Evolutionary conservation across 1,139 yeast species (phyloP).

Genomic region (Lodderomyces theae): DNA sequence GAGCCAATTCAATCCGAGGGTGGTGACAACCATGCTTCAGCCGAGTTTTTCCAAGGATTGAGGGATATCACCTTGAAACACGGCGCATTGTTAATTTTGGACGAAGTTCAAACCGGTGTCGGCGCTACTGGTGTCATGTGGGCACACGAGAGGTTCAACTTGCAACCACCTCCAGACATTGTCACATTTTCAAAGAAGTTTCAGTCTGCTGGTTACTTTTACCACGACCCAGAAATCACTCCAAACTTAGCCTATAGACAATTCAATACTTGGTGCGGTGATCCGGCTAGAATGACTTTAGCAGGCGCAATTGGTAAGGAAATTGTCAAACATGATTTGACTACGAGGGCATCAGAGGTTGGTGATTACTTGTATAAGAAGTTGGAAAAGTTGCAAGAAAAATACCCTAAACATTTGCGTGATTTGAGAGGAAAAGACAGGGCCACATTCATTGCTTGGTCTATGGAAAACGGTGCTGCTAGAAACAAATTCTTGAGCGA

Average conservation of each 20-base stretch:
- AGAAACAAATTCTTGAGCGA: slow-evolving; percentile 59
- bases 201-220: slow-evolving; percentile 84
- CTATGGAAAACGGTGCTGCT: slow-evolving; percentile 48
- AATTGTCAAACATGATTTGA: slow-evolving; percentile 57
- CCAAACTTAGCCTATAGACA: slow-evolving; percentile 77
- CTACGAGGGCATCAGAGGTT: slow-evolving; percentile 51
- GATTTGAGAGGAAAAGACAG: slow-evolving; percentile 72
- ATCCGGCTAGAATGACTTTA: slow-evolving; percentile 73
- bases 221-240: slow-evolving; percentile 64
- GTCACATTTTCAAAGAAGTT: slow-evolving; percentile 83
- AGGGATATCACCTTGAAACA: slow-evolving; percentile 67
- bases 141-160: slow-evolving; percentile 83
- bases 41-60: slow-evolving; percentile 72
- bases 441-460: slow-evolving; percentile 82
- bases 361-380: slow-evolving; percentile 61
- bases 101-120: slow-evolving; percentile 86
- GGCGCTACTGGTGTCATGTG: slow-evolving; percentile 83
- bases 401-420: slow-evolving; percentile 49
- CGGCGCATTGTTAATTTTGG: slow-evolving; percentile 69
- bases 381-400: slow-evolving; percentile 48
- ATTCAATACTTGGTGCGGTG: slow-evolving; percentile 92
- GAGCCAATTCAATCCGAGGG: slow-evolving; percentile 89
- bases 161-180: slow-evolving; percentile 72
- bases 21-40: slow-evolving; percentile 82
- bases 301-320: slow-evolving; percentile 70